These are phyloP conservation scores for Kalanchoe fedtschenkoi DNA, from an alignment of 164 flowering plant genomes.

Conservation along the genomic window DNA sequence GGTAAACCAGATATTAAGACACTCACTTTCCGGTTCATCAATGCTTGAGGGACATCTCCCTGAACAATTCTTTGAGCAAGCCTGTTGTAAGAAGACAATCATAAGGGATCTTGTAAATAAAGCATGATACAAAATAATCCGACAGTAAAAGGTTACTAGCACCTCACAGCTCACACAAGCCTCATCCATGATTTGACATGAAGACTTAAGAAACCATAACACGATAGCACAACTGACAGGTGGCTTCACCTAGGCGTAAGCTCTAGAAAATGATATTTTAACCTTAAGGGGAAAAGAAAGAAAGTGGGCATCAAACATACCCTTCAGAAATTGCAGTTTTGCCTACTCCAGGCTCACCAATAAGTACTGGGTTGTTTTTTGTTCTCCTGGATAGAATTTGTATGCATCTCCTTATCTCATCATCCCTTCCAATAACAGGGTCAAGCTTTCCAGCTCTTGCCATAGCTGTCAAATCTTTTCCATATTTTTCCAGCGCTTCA, in stretches of 20 bases:
- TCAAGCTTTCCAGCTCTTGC: conserved; percentile 91
- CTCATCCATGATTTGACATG: too few species aligned
- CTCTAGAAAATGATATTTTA: neutral
- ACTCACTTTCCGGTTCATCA: conserved; percentile 84
- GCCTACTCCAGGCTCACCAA: conserved; percentile 99
- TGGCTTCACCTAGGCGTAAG: neutral
- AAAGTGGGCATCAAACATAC: conserved; percentile 26
- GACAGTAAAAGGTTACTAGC: neutral
- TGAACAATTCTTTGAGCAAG: conserved; percentile 97
- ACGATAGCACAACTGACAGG: neutral
- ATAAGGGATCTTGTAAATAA: neutral
- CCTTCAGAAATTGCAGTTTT: conserved; percentile 99
- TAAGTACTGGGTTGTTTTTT: conserved; percentile 92
- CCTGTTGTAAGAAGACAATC: conserved; percentile 30
- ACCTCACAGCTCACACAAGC: neutral
- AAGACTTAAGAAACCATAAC: neutral
- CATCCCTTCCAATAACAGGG: conserved; percentile 97
- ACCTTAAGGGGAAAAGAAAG: neutral
- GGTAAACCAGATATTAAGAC: neutral
- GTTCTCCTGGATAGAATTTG: conserved; percentile 97
- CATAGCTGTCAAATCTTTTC: conserved; percentile 93
- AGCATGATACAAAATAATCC: neutral
- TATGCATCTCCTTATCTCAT: conserved; percentile 93
- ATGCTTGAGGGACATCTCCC: conserved; percentile 98
- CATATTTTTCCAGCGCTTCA: conserved; percentile 88